Evolutionary conservation across 2,329 filamentous ascomycete genomes (phyloP), one percentile per base, ranked within the genome.

Genomic region (Nemania sp.): DNA sequence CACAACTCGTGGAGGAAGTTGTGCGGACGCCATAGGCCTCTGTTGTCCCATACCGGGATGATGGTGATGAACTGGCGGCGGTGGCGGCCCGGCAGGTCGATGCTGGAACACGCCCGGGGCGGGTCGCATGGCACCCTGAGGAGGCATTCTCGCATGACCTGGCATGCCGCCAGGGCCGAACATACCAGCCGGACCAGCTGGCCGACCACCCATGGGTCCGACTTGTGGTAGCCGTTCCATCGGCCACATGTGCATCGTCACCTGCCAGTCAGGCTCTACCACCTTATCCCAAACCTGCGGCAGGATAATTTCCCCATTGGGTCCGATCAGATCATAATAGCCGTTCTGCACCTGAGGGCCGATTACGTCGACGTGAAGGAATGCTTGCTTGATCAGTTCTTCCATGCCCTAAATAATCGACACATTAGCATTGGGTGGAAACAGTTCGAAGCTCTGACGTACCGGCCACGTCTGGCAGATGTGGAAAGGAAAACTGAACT

Each of bases 401-500:
- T 94, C 90, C 90, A 95, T 94, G 17, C 90, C 90, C 89, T 93
- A 67, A 34, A 20, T 3, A n/a, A 59, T 34, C 59, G 34, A 63
- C 56, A 25, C 4, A 50, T 49, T 57, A 59, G 57, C 46, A 39
- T 49, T 3, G 12, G 17, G 12, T 13, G 42, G 12, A 54, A 29
- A 51, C 20, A 15, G 10, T 20, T 7, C 34, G 15, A 17, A 32
- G 29, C 17, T 12, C 34, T n/a, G 29, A 83, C 86, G 73, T 85
- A 93, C 90, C 79, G 82, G 80, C 92, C 92, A 96, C 2, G 88
- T 95, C 70, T 87, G 86, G 75, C 92, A 97, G 32, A 96, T 75
- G 65, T 93, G 86, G 77, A 89, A 97, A 1, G 93, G 93, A 71
- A 97, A 97, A 76, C 87, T 95, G 74, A 96, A 97, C 75, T 96